Evolutionary conservation across 306 rosid species (phyloP).

Genomic region (Cajanus cajan): DNA sequence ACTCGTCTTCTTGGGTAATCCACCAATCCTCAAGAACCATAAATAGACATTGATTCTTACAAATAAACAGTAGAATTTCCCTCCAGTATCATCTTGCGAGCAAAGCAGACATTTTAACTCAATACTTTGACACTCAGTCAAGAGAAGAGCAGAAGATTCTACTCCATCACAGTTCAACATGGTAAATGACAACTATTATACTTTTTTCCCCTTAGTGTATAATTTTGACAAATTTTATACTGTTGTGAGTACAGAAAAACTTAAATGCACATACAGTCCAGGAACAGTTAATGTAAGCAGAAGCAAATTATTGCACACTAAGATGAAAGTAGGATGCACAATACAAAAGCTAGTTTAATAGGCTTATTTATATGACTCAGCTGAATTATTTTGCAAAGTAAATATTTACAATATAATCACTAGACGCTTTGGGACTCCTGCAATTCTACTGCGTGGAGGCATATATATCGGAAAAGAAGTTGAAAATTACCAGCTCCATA

Average conservation of each 20-base stretch:
- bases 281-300: not conserved
- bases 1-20: not conserved
- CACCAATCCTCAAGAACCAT: not conserved
- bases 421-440: not conserved
- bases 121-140: not conserved
- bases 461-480: constrained; percentile 29
- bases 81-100: not conserved
- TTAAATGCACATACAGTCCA: not conserved
- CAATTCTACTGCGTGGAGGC: constrained; percentile 34
- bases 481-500: constrained; percentile 39
- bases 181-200: not conserved
- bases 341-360: not conserved
- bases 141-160: constrained; percentile 4
- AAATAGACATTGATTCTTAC: not conserved
- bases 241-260: not conserved
- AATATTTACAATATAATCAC: constrained; percentile 14
- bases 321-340: not conserved
- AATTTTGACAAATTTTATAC: not conserved
- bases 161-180: not conserved
- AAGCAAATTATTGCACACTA: not conserved
- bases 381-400: not conserved
- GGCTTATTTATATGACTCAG: not conserved
- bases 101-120: not conserved
- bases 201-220: not conserved
- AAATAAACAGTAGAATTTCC: constrained; percentile 9